These are phyloP conservation scores for Phytophthora brassicae DNA, from an alignment of 352 stramenopile genomes.

Conservation along the genomic window DNA sequence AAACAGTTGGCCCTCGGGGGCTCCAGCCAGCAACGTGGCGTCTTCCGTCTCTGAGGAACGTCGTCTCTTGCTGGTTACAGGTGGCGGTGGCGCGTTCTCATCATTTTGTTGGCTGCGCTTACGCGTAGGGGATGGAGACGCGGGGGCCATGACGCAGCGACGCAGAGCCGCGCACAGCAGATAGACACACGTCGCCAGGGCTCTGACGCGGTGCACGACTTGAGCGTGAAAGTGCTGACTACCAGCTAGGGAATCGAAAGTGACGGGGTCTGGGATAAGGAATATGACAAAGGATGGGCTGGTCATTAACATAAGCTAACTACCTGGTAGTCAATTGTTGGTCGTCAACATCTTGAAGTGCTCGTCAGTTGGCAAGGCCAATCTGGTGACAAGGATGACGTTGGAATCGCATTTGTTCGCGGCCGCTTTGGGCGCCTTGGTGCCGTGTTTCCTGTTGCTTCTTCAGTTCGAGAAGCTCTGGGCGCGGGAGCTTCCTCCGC, in stretches of 20 bases:
- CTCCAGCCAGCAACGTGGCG: constrained; percentile 37
- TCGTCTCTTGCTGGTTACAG: constrained; percentile 30
- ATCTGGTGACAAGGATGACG: constrained; percentile 17
- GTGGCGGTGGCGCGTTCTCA: constrained; percentile 22
- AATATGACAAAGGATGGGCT: too few relatives aligned
- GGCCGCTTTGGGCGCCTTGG: constrained; percentile 36
- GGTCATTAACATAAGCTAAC: too few relatives aligned
- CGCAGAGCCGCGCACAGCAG: constrained; percentile 28
- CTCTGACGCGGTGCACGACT: background rate
- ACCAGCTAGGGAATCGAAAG: background rate
- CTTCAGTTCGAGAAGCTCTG: constrained; percentile 33
- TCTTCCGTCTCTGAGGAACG: constrained; percentile 23
- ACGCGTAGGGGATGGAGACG: constrained; percentile 2
- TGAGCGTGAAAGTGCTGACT: background rate
- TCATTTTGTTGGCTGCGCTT: constrained; percentile 31
- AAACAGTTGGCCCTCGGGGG: constrained; percentile 61
- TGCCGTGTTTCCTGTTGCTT: constrained; percentile 44
- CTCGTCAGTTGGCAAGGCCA: too few relatives aligned
- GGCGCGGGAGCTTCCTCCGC: constrained; percentile 30
- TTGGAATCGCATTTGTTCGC: constrained; percentile 35
- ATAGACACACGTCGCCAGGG: constrained; percentile 28
- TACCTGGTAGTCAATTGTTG: too few relatives aligned
- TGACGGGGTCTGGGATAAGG: too few relatives aligned
- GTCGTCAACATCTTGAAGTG: too few relatives aligned
- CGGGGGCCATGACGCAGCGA: constrained; percentile 31